phyloP scores from a whole-genome alignment of 768 basidiomycete species.

The Tubosaeta sp. region DNA sequence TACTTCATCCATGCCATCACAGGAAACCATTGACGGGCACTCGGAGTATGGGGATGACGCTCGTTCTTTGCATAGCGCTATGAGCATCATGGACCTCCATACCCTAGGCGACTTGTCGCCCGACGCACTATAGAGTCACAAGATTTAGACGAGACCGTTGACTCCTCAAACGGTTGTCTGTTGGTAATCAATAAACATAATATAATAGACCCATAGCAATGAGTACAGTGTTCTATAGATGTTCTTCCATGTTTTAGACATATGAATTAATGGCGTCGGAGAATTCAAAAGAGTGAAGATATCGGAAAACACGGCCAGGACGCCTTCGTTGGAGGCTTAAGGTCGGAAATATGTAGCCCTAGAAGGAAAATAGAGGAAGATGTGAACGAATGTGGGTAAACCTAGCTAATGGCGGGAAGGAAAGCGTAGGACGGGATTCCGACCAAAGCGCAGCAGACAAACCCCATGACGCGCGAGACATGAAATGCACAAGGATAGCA shows the following conservation, averaged over 20 bases:
- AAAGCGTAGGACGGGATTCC: conserved; percentile 5
- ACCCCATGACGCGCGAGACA: conserved; percentile 2
- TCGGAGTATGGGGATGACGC: conserved; percentile 76
- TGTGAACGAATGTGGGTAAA: conserved; percentile 22
- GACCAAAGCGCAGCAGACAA: conserved; percentile 7
- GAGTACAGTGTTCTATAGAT: conserved; percentile 35
- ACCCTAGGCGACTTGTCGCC: conserved; percentile 69
- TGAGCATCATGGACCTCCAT: conserved; percentile 52
- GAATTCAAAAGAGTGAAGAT: conserved; percentile 12
- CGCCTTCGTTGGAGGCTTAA: conserved; percentile 1
- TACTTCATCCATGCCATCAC: conserved; percentile 2
- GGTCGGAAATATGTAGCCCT: conserved; percentile 11
- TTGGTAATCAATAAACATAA: conserved; percentile 22
- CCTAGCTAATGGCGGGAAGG: conserved; percentile 3
- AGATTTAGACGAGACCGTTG: not conserved
- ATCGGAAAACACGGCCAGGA: conserved; percentile 3
- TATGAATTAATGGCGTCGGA: conserved; percentile 15
- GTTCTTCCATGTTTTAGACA: conserved; percentile 35
- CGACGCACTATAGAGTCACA: conserved; percentile 49
- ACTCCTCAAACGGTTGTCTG: not conserved
- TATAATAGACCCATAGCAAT: conserved; percentile 31
- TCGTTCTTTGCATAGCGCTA: conserved; percentile 57
- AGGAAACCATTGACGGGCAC: conserved; percentile 72
- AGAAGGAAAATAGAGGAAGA: conserved; percentile 8
- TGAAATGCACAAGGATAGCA: not conserved